Evolutionary conservation across 306 rosid species (phyloP), one percentile per base, ranked within the genome.

Genomic region (Rubus parviflorus): DNA sequence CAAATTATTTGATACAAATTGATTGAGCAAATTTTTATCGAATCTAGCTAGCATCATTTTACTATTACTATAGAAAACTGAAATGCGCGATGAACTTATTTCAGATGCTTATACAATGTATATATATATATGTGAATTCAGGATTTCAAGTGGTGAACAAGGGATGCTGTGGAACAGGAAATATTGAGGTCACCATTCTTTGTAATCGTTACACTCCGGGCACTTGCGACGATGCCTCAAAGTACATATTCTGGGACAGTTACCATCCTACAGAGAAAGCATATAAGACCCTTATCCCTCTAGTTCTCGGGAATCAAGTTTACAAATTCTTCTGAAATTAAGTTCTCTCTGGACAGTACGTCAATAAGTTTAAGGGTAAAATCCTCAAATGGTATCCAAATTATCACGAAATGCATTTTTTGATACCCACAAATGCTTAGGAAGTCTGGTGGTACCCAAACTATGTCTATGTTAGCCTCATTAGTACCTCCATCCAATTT

Each of bases 161-260:
- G 53, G 98, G 97, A 15, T 93, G 97, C 16, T 93, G 98, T 80
- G 97, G 98, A 25, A 89, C 90, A 23, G 94, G 98, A 73, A 66
- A 75, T 20, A 40, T 89, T 17, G 98, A 89, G 79, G 88, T 68
- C 6, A 42, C 86, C 77, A 5, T 82, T 48, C 46, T 84, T 19
- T 90, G 98, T 65, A 93, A 87, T 56, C 79, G 19, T 49, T 43
- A 7, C 49, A 77, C 70, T 35, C 7, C 45, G 22, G 11, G 45
- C 5, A 64, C 84, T 8, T 93, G 94, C 64, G 25, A 70, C 0
- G 75, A 90, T 30, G 52, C 85, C 38, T 58, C 85, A 15, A 80
- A 77, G 11, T 88, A 89, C 69, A 14, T 93, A 63, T 93, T 90
- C 35, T 90, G 92, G 92, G 97, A 92, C 75, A 82, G 91, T 65